These are phyloP conservation scores for Herpotrichia juniperi DNA, from an alignment of 2,329 filamentous ascomycete genomes.

Conservation along the genomic window DNA sequence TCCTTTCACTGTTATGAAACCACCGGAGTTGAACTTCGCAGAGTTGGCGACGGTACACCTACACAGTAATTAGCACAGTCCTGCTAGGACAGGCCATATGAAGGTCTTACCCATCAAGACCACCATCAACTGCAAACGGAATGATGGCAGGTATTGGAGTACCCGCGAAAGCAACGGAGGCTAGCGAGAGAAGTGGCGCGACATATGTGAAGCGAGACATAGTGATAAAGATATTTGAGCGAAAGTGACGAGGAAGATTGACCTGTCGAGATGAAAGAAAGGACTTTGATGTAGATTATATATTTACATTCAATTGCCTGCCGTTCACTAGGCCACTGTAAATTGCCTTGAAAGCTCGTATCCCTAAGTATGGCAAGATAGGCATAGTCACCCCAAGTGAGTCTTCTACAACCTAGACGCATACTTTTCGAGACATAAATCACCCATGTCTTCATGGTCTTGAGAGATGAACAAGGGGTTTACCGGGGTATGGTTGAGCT, in stretches of 20 bases:
- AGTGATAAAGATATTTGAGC: slow-evolving; percentile 5
- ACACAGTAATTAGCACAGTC: not conserved
- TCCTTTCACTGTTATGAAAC: slow-evolving; percentile 53
- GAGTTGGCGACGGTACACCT: slow-evolving; percentile 26
- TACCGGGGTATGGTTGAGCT: not conserved
- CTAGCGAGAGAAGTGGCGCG: slow-evolving; percentile 24
- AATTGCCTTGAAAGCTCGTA: not conserved
- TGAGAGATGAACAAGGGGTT: slow-evolving; percentile 8
- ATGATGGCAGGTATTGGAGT: slow-evolving; percentile 25
- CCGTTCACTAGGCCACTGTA: not conserved
- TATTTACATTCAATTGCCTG: not conserved
- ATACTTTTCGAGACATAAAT: not conserved
- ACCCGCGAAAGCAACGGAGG: slow-evolving; percentile 24
- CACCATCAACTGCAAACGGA: slow-evolving; percentile 34
- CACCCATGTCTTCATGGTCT: slow-evolving; percentile 7
- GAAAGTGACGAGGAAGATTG: not conserved
- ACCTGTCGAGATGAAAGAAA: not conserved
- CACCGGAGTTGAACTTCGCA: slow-evolving; percentile 52
- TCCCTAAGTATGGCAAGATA: not conserved
- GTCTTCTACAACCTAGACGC: not conserved
- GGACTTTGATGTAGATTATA: not conserved
- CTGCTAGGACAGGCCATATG: not conserved
- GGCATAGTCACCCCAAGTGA: not conserved
- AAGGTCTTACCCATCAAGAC: slow-evolving; percentile 30
- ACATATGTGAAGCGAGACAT: slow-evolving; percentile 26